These are phyloP conservation scores for Theileria equi DNA, from an alignment of 169 alveolate species.

Conservation along the genomic window DNA sequence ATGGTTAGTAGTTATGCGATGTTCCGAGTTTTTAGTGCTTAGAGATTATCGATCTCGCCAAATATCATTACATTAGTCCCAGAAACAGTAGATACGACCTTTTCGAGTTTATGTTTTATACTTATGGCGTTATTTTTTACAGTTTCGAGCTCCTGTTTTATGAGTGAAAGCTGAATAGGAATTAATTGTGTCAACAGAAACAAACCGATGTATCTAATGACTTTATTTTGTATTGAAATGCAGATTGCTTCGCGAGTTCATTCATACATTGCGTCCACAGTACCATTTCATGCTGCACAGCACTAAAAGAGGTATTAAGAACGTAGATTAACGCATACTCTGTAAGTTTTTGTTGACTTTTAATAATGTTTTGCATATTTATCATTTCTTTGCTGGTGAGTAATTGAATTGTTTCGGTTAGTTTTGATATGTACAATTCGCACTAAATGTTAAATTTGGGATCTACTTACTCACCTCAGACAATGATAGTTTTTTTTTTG, in stretches of 20 bases:
- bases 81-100: constrained; percentile 13
- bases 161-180: constrained; percentile 6
- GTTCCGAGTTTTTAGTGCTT: neutral
- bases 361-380: constrained; percentile 19
- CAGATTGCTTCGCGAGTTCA: constrained; percentile 21
- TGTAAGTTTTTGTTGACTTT: constrained; percentile 24
- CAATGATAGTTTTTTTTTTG: neutral
- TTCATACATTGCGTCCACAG: constrained; percentile 38
- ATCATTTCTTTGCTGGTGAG: constrained; percentile 41
- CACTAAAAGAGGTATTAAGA: neutral
- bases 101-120: constrained; percentile 45
- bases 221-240: constrained; percentile 28
- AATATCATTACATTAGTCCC: constrained; percentile 33
- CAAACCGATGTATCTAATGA: constrained; percentile 22
- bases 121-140: neutral
- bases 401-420: constrained; percentile 22
- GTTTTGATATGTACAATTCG: neutral
- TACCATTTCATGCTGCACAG: constrained; percentile 41
- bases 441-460: constrained; percentile 7
- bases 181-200: neutral
- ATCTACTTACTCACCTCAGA: neutral
- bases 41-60: constrained; percentile 55
- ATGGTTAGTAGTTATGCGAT: too few relatives aligned
- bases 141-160: constrained; percentile 30
- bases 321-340: constrained; percentile 4